Evolutionary conservation across 768 basidiomycete genomes (phyloP).

Genomic region (Trametopsis cervina): DNA sequence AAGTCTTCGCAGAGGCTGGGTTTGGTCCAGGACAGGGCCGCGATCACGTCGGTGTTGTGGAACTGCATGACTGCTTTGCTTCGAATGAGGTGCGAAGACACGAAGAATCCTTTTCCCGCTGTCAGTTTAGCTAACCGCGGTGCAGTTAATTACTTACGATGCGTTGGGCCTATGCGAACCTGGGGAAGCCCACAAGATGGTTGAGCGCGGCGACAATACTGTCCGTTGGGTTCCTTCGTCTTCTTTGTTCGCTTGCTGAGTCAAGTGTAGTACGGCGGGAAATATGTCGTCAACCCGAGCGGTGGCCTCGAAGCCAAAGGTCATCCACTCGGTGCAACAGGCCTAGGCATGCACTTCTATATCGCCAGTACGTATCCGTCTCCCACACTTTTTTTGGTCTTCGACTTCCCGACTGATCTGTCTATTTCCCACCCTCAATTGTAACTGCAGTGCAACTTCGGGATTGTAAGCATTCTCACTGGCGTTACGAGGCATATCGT

Average conservation of each 20-base stretch:
- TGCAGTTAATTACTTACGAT: constrained; percentile 75
- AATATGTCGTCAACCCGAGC: constrained; percentile 79
- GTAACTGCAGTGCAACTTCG: constrained; percentile 66
- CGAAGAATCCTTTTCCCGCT: too few relatives aligned
- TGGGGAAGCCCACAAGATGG: constrained; percentile 66
- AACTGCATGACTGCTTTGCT: constrained; percentile 84
- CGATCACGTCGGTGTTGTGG: constrained; percentile 75
- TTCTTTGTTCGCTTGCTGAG: background rate
- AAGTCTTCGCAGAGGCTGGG: constrained; percentile 66
- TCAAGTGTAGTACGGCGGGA: constrained; percentile 69
- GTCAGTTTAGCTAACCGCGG: too few relatives aligned
- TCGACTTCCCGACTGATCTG: background rate
- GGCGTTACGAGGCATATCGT: too few relatives aligned
- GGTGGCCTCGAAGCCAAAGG: constrained; percentile 89
- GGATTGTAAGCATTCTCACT: constrained; percentile 38
- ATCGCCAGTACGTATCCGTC: constrained; percentile 51
- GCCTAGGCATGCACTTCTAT: constrained; percentile 83
- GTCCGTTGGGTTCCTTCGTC: constrained; percentile 31
- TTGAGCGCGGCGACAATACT: constrained; percentile 74
- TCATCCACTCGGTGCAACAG: constrained; percentile 79
- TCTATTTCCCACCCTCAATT: background rate
- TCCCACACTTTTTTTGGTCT: background rate
- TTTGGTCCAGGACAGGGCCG: constrained; percentile 55
- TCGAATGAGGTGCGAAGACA: constrained; percentile 56
- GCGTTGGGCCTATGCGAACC: constrained; percentile 65